These are phyloP conservation scores for Venturia aucupariae DNA, from an alignment of 2,329 filamentous ascomycete genomes.

Conservation along the genomic window DNA sequence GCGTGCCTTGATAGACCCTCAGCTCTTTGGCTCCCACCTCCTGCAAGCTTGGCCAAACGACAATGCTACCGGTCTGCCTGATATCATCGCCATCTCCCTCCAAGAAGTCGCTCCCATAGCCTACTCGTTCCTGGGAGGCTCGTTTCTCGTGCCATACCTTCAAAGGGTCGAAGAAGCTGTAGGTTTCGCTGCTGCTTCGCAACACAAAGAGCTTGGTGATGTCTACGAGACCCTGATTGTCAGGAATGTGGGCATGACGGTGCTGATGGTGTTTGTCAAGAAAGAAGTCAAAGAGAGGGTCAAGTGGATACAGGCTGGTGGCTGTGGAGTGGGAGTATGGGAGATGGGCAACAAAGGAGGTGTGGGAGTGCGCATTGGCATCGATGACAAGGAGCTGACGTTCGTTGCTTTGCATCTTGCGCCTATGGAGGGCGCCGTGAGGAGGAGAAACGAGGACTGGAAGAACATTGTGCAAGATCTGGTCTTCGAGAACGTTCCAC, in stretches of 20 bases:
- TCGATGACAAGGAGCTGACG: slow-evolving; percentile 50
- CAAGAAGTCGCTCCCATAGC: slow-evolving; percentile 85
- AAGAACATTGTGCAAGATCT: slow-evolving; percentile 69
- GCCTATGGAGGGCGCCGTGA: slow-evolving; percentile 71
- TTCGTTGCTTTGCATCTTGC: slow-evolving; percentile 85
- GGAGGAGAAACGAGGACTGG: slow-evolving; percentile 80
- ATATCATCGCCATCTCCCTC: slow-evolving; percentile 58
- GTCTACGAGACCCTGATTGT: slow-evolving; percentile 20
- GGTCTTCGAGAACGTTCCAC: slow-evolving; percentile 50
- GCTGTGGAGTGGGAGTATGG: slow-evolving; percentile 72
- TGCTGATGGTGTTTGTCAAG: slow-evolving; percentile 73
- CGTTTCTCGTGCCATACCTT: slow-evolving; percentile 69
- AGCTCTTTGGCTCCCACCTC: slow-evolving; percentile 63
- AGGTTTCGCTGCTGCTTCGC: slow-evolving; percentile 51
- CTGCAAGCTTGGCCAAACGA: slow-evolving; percentile 45
- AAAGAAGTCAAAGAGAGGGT: slow-evolving; percentile 50
- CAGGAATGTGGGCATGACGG: slow-evolving; percentile 81
- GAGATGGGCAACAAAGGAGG: slow-evolving; percentile 96
- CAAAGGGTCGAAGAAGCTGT: slow-evolving; percentile 62
- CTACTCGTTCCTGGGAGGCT: slow-evolving; percentile 76
- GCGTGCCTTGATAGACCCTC: slow-evolving; percentile 58
- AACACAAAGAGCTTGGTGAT: background rate
- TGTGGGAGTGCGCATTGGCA: slow-evolving; percentile 65
- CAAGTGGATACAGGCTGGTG: slow-evolving; percentile 61
- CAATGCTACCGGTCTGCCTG: slow-evolving; percentile 45